Base-by-base conservation (phyloP, 1,284 basidiomycete genomes). In the Xerocomus minutiporus region DNA sequence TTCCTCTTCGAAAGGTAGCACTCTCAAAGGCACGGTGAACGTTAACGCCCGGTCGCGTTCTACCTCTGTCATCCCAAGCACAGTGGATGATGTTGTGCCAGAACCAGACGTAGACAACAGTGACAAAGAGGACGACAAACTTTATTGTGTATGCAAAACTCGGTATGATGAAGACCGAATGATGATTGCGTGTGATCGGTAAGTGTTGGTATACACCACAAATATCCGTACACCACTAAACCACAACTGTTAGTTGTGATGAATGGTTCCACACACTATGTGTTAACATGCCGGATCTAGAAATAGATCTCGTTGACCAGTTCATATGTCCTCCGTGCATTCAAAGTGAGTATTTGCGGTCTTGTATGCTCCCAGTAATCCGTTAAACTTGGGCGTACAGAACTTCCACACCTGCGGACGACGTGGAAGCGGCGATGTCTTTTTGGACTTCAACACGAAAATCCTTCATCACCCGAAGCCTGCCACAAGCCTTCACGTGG, bases 181-280 rank as follows among this genome's bases (percentile, higher is more conserved):
- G 53, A 93, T 93, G 91, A 92, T 93, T 66, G 90, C 88, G n/a
- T 93, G 91, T 65, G 91, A 93, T 72, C 78, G 83, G 89, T 90
- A 59, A 42, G 77, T 66, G 41, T 47, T 7, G 20, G 8, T 48
- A 32, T 44, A 28, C 5, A 34, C 26, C 26, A 35, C 31, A 41
- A 41, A 44, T 9, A 25, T 17, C 42, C 0, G 17, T 32, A 36
- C 12, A 17, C 20, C n/a, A 39, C 59, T 56, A 46, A 51, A 31
- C 34, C 47, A 42, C 29, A 8, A 34, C 4, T 49, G 54, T 28
- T 59, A 91, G 89, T 29, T 93, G 91, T 67, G 91, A 93, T 63
- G 88, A 92, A 57, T 93, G 91, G 91, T 93, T 91, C 65, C 91
- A 93, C 63, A 87, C 88, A 0, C 76, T 80, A 49, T 93, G 91